Evolutionary conservation across 179 eudicot species (phyloP).

Genomic region (Heliamphora pulchella): DNA sequence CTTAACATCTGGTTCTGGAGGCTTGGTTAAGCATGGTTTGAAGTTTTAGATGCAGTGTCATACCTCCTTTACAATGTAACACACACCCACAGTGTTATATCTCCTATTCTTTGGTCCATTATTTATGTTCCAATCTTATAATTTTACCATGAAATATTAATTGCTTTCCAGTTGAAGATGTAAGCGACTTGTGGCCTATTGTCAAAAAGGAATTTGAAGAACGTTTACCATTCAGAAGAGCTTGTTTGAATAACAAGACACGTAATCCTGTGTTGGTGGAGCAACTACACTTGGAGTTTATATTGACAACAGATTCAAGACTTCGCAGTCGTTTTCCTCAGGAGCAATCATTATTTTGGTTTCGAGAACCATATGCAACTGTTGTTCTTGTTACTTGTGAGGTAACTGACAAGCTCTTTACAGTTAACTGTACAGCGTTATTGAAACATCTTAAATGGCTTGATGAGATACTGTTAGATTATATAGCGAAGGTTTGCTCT

Average conservation of each 20-base stretch:
- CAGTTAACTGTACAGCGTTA: background rate
- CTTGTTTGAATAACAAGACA: conserved; percentile 75
- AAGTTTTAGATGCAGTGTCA: conserved; percentile 5
- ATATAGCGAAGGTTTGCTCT: background rate
- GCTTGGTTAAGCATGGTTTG: background rate
- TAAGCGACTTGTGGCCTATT: conserved; percentile 87
- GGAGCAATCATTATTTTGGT: conserved; percentile 83
- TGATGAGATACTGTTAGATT: background rate
- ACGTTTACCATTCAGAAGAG: conserved; percentile 71
- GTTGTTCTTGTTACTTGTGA: conserved; percentile 92
- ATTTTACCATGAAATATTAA: conserved; percentile 8
- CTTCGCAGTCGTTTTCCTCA: conserved; percentile 90
- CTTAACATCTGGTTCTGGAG: background rate
- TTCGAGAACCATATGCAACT: conserved; percentile 94
- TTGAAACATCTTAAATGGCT: background rate
- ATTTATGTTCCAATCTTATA: background rate
- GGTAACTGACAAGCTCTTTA: conserved; percentile 34
- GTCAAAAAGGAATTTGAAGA: conserved; percentile 65
- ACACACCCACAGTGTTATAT: background rate
- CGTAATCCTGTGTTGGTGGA: conserved; percentile 81
- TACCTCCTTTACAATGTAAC: background rate
- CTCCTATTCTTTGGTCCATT: background rate
- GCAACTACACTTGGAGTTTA: conserved; percentile 67
- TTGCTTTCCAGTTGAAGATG: conserved; percentile 81
- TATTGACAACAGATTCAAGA: conserved; percentile 89